A percentile compares a stretch with the other conserved stretches of the same genome.
phyloP scores from a whole-genome alignment of 495 filamentous ascomycete genomes.

The Astrocystis sublimbata region DNA sequence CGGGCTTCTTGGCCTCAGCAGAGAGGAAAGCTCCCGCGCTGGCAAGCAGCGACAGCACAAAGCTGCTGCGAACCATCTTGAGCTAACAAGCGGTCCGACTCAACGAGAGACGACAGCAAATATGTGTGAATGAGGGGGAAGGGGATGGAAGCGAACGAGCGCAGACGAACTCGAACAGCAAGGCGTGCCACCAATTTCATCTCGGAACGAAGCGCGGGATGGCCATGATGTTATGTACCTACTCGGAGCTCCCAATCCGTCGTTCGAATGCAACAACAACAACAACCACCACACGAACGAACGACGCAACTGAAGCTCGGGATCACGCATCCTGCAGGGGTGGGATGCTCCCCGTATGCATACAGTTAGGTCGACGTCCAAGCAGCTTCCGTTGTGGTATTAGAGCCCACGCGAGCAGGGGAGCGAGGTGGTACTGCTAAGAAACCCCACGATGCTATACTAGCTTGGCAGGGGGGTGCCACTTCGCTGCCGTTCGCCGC shows the following conservation, averaged over 20 bases:
- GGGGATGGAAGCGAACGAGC: slow-evolving; percentile 12
- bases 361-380: not conserved
- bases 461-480: slow-evolving; percentile 18
- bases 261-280: not conserved
- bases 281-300: too few species aligned
- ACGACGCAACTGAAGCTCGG: slow-evolving; percentile 17
- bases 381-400: slow-evolving; percentile 17
- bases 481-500: not conserved
- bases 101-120: slow-evolving; percentile 12
- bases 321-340: slow-evolving; percentile 10
- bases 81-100: not conserved
- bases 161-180: slow-evolving; percentile 1
- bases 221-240: slow-evolving; percentile 16
- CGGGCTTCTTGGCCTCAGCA: slow-evolving; percentile 25
- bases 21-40: slow-evolving; percentile 32
- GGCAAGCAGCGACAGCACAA: slow-evolving; percentile 38
- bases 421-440: slow-evolving; percentile 8
- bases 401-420: slow-evolving; percentile 8
- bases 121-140: slow-evolving; percentile 13
- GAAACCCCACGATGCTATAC: slow-evolving; percentile 15
- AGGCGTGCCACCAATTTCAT: not conserved
- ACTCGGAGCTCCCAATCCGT: not conserved
- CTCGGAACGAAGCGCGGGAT: not conserved
- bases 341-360: not conserved
- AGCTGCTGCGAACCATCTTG: slow-evolving; percentile 31